A percentile compares a stretch with the other conserved stretches of the same genome.
These are phyloP conservation scores for Cladorrhinum sp. DNA, from an alignment of 2,329 filamentous ascomycete genomes.

Conservation along the genomic window DNA sequence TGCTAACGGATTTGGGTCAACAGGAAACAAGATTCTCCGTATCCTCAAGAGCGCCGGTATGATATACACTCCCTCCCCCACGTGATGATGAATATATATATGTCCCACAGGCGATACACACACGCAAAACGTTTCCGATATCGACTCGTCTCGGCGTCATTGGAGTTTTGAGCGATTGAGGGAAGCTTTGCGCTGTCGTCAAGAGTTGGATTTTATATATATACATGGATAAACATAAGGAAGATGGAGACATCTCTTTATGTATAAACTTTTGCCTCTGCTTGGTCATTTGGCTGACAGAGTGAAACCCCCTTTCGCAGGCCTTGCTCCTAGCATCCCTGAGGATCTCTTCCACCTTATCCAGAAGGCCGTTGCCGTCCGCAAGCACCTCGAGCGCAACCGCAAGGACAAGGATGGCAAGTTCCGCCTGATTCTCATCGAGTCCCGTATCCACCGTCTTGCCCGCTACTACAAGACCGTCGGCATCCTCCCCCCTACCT, in stretches of 20 bases:
- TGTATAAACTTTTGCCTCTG: constrained; percentile 66
- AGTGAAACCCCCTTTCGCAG: constrained; percentile 84
- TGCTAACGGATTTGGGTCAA: constrained; percentile 40
- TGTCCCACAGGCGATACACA: background rate
- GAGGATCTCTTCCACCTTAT: constrained; percentile 80
- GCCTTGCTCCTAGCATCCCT: constrained; percentile 96
- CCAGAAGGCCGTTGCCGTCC: constrained; percentile 83
- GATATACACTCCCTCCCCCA: constrained; percentile 44
- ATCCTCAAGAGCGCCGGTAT: constrained; percentile 98
- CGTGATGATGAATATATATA: constrained; percentile 3
- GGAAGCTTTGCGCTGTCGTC: constrained; percentile 7
- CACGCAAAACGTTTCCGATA: background rate
- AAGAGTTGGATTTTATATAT: constrained; percentile 7
- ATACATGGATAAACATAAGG: background rate
- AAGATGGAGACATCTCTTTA: background rate
- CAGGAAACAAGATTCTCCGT: constrained; percentile 99
- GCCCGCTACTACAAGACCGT: constrained; percentile 98
- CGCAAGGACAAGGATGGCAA: constrained; percentile 99
- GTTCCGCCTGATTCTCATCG: constrained; percentile 99
- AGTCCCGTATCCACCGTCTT: constrained; percentile 99
- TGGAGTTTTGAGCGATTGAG: background rate
- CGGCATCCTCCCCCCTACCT: constrained; percentile 80
- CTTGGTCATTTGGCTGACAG: constrained; percentile 85
- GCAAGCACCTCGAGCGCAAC: constrained; percentile 99
- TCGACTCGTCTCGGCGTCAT: background rate